Base-by-base conservation (phyloP, 2,329 filamentous ascomycete species). In the Verticillium dahliae region DNA sequence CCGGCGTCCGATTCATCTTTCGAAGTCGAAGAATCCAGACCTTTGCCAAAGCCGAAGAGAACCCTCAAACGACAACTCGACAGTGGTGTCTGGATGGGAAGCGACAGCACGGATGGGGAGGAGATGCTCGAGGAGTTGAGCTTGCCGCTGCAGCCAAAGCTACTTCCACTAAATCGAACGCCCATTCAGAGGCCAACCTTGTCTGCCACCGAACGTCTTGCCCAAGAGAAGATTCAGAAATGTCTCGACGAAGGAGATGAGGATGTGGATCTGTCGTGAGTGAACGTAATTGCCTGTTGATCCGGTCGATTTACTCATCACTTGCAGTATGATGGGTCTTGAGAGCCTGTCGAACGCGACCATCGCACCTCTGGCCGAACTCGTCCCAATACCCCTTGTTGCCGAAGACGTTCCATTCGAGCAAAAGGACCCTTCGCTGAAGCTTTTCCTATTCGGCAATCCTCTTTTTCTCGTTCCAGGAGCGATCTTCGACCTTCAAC, bases 41-140 rank as follows among this genome's bases (percentile, higher is more conserved):
- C 70, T 34, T 68, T 68, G 61, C 72, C 72, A 27, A 77, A 75
- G 67, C 71, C 71, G 14, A 86, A 82, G 71, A 79, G 85, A 45
- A 78, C 78, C 14, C 76, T 90, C 60, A 76, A 79, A 67, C 80
- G 85, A 59, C 84, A 88, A 66, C 75, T 83, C 62, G 89, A 91
- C 72, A 90, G 88, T 71, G 87, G 86, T 58, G 82, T 92, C 3
- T 91, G 82, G 74, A 81, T 91, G 76, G 85, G 81, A 4, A 88
- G 85, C 64, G 88, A 90, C 62, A 74, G 70, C 37, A 74, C 78
- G 11, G 81, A 84, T 59, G 74, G 75, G 15, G 77, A 80, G 31
- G 77, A 78, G 34, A 60, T 70, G 31, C 61, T 72, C 57, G 75
- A 76, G 3, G 66, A 65, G 3, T 63, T 76, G 10, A 71, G 73